Conservation (phyloP, 768 basidiomycete species). For the Boletus reticuloceps region DNA sequence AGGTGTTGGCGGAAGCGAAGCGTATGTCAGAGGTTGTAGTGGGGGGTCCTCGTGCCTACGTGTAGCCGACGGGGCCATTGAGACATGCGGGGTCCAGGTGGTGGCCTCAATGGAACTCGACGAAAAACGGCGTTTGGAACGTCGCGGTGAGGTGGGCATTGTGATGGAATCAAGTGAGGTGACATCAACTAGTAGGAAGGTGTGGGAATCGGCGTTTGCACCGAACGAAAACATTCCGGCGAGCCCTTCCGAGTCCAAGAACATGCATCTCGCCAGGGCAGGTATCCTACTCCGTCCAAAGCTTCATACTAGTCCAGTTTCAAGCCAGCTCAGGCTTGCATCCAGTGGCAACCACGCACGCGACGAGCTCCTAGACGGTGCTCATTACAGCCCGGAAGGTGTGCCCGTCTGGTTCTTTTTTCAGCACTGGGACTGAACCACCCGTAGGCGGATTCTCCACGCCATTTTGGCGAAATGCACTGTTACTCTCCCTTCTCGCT, state of each 20-base stretch:
- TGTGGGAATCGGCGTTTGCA: constrained; percentile 16
- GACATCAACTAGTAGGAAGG: background rate
- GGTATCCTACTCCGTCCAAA: constrained; percentile 36
- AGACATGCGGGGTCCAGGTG: constrained; percentile 21
- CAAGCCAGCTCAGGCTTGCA: constrained; percentile 41
- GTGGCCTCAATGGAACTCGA: constrained; percentile 24
- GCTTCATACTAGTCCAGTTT: constrained; percentile 22
- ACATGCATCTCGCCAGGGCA: constrained; percentile 37
- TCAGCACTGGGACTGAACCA: constrained; percentile 4
- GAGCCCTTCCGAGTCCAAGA: background rate
- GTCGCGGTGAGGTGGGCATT: constrained; percentile 35
- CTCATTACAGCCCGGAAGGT: constrained; percentile 63
- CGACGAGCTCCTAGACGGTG: constrained; percentile 35
- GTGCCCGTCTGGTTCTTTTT: constrained; percentile 12
- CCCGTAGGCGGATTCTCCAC: constrained; percentile 52
- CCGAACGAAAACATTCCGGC: background rate
- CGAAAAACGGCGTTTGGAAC: constrained; percentile 33
- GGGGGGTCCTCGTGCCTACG: constrained; percentile 16
- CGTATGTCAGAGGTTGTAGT: constrained; percentile 51
- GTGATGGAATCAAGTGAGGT: background rate
- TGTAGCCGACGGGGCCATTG: constrained; percentile 8
- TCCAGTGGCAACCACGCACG: constrained; percentile 44
- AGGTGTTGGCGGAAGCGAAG: constrained; percentile 74
- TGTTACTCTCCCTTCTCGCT: constrained; percentile 48
- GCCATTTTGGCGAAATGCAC: constrained; percentile 65